Base-by-base conservation (phyloP, 1,284 basidiomycete species). In the Leccinum fuscescens region DNA sequence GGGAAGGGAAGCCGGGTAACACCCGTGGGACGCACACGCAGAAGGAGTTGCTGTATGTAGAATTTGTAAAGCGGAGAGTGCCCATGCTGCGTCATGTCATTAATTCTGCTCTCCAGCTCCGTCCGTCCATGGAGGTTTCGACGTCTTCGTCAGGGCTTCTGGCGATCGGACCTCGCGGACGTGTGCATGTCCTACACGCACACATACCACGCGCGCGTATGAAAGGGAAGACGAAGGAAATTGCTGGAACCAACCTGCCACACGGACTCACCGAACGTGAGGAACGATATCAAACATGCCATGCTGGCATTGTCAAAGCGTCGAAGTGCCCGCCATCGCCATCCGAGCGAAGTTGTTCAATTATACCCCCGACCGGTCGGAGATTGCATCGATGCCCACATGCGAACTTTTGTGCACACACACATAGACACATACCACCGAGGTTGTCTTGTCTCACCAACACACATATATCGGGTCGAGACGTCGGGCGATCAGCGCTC, bases 401-500 rank as follows among this genome's bases (percentile, higher is more conserved):
- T 46, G 44, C 44, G 44, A 46, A 20, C 5, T 17, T 17, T 44
- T 44, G n/a, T 44, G 3, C 15, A 9, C 15, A 17, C 52, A 15
- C 33, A 48, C 29, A 48, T 37, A 46, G 5, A 37, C 27, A 44
- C 20, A 46, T 46, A 46, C 17, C 17, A 20, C 42, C 20, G 42
- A n/a, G 37, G 15, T 14, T 37, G 35, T 37, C 14, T 37, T 39
- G 37, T 39, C 33, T 49, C 24, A 27, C 48, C 24, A 14, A 46
- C 22, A 35, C 22, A 35, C 17, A 54, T 24, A 44, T 68, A 68
- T 69, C 63, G 65, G 68, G 64, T 62, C 55, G 12, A 59, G 56
- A 62, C 20, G 35, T 62, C 57, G 57, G 58, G 59, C 33, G 62
- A 73, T 73, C 70, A 67, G 53, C 15, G 39, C 31, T 52, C 8